phyloP scores from a whole-genome alignment of 2,329 filamentous ascomycete genomes.

The Karstenula rhodostoma region DNA sequence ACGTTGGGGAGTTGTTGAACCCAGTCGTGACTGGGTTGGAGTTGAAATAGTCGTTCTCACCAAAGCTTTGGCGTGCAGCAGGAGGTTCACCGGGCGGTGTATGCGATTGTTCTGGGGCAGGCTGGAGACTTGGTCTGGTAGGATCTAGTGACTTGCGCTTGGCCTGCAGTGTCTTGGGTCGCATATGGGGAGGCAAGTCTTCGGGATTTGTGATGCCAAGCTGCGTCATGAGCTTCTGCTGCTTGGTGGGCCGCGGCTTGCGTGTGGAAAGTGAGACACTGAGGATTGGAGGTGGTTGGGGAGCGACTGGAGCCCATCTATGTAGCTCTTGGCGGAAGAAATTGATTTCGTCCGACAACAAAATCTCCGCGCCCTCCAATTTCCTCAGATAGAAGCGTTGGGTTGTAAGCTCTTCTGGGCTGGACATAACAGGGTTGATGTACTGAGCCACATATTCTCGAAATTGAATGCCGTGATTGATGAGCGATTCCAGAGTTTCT shows the following conservation, averaged over 20 bases:
- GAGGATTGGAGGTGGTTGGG: constrained; percentile 82
- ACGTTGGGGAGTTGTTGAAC: constrained; percentile 47
- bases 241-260: constrained; percentile 94
- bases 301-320: constrained; percentile 91
- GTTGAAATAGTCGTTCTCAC: constrained; percentile 45
- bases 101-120: constrained; percentile 47
- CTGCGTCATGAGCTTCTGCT: constrained; percentile 91
- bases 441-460: constrained; percentile 81
- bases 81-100: constrained; percentile 49
- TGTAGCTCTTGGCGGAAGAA: constrained; percentile 96
- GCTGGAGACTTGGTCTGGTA: constrained; percentile 42
- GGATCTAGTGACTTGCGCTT: constrained; percentile 67
- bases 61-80: constrained; percentile 33
- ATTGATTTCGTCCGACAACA: constrained; percentile 93
- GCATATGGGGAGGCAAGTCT: constrained; percentile 82
- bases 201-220: constrained; percentile 90
- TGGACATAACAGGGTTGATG: constrained; percentile 82
- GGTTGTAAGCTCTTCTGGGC: constrained; percentile 84
- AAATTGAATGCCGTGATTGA: constrained; percentile 84
- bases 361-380: constrained; percentile 94
- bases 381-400: constrained; percentile 96
- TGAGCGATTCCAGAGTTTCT: constrained; percentile 82
- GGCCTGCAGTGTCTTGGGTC: constrained; percentile 67
- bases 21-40: constrained; percentile 29
- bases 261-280: constrained; percentile 90